Evolutionary conservation across 75 land plant species (phyloP).

Genomic region (Pseudotsuga menziesii): DNA sequence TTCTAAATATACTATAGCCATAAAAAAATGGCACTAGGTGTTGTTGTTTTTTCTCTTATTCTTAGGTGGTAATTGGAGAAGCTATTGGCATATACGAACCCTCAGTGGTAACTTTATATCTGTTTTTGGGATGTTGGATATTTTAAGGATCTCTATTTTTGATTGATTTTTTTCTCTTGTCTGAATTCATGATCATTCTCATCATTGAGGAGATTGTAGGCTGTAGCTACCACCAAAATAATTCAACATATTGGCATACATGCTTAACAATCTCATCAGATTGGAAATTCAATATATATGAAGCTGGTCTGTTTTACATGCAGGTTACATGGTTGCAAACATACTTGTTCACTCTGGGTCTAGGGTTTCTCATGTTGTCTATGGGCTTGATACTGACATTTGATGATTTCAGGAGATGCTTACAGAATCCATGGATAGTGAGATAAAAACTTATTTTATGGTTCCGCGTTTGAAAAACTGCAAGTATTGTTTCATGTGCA

Average conservation of each 20-base stretch:
- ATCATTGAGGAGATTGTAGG: neutral
- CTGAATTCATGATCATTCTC: neutral
- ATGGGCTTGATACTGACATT: constrained; percentile 97
- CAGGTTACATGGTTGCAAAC: constrained; percentile 97
- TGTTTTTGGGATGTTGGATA: neutral
- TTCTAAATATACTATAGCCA: neutral
- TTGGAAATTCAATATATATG: neutral
- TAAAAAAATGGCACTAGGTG: neutral
- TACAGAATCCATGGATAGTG: constrained; percentile 97
- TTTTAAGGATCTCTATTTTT: no score
- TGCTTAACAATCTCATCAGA: neutral
- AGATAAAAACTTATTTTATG: constrained; percentile 13
- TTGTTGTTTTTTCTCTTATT: neutral
- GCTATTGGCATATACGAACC: constrained; percentile 88
- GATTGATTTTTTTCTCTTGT: neutral
- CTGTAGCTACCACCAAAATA: neutral
- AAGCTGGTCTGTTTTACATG: constrained; percentile 4
- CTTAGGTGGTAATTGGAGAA: constrained; percentile 83
- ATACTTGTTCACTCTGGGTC: constrained; percentile 78
- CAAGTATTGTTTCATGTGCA: neutral
- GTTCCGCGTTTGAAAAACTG: constrained; percentile 4
- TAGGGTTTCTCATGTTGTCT: constrained; percentile 97
- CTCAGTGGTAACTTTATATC: constrained; percentile 46
- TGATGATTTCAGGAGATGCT: constrained; percentile 89
- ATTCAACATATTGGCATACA: neutral